These are phyloP conservation scores for Polytrichum formosum DNA, from an alignment of 225 moss, liverwort and hornwort species.

Conservation along the genomic window DNA sequence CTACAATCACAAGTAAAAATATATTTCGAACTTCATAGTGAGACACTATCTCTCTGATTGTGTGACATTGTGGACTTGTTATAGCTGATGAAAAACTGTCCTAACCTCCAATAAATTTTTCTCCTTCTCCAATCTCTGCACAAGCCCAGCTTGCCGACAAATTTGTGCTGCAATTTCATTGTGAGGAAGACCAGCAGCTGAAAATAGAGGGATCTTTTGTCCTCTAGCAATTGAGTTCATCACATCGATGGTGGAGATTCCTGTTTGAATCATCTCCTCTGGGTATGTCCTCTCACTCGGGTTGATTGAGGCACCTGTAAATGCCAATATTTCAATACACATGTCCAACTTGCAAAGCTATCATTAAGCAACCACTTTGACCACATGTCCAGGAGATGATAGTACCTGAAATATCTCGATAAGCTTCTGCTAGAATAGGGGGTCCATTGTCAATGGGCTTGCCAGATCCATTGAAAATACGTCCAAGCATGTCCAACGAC, in stretches of 20 bases:
- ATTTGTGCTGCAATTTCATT: slow-evolving; percentile 98
- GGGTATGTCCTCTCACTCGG: slow-evolving; percentile 97
- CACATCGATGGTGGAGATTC: slow-evolving; percentile 95
- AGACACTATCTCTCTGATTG: no score
- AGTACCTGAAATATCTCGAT: slow-evolving; percentile 50
- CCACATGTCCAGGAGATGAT: background rate
- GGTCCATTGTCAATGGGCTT: slow-evolving; percentile 96
- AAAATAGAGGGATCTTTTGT: slow-evolving; percentile 94
- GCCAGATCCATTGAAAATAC: slow-evolving; percentile 97
- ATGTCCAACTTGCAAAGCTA: background rate
- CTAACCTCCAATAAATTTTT: slow-evolving; percentile 52
- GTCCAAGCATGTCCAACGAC: slow-evolving; percentile 96
- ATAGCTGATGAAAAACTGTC: background rate
- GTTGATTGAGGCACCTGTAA: slow-evolving; percentile 87
- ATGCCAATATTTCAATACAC: background rate
- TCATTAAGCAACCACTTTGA: background rate
- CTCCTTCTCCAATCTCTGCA: slow-evolving; percentile 72
- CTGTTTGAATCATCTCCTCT: slow-evolving; percentile 99
- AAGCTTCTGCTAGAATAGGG: slow-evolving; percentile 94
- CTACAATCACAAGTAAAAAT: no score
- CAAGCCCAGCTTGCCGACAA: slow-evolving; percentile 93
- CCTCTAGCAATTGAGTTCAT: slow-evolving; percentile 98
- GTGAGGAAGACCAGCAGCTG: slow-evolving; percentile 91
- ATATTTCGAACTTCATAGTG: no score
- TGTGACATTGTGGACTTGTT: no score